These are phyloP conservation scores for Hysterangium stoloniferum DNA, from an alignment of 768 basidiomycete species.

Conservation along the genomic window DNA sequence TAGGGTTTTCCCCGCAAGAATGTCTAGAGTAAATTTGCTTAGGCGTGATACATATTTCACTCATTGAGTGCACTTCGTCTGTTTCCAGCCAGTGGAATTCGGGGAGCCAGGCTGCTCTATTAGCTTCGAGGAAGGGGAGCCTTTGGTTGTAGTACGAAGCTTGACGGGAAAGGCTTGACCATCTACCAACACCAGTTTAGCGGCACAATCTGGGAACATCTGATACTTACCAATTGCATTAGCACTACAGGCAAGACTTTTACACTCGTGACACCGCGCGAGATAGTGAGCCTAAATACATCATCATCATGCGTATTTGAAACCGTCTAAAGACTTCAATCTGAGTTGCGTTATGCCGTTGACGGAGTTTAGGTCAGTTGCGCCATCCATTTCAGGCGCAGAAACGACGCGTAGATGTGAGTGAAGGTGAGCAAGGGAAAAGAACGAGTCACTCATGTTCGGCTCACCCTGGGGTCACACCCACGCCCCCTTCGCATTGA, in stretches of 20 bases:
- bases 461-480: constrained; percentile 53
- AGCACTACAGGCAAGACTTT: constrained; percentile 74
- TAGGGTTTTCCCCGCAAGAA: constrained; percentile 25
- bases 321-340: constrained; percentile 64
- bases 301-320: constrained; percentile 81
- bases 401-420: constrained; percentile 55
- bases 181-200: constrained; percentile 31
- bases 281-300: constrained; percentile 56
- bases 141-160: constrained; percentile 64
- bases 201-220: no score
- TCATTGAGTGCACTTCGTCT: constrained; percentile 56
- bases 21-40: constrained; percentile 14
- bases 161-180: constrained; percentile 78
- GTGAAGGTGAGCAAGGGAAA: constrained; percentile 51
- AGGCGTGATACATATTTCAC: not conserved
- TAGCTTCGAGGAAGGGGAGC: constrained; percentile 64
- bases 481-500: constrained; percentile 63
- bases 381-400: constrained; percentile 43
- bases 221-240: no score
- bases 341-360: constrained; percentile 29
- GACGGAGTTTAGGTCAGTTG: constrained; percentile 46
- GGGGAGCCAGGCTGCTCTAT: constrained; percentile 58
- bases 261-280: constrained; percentile 76
- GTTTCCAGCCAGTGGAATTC: constrained; percentile 54
- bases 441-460: no score